These are phyloP conservation scores for Tremella fuciformis DNA, from an alignment of 768 basidiomycete species.

Conservation along the genomic window DNA sequence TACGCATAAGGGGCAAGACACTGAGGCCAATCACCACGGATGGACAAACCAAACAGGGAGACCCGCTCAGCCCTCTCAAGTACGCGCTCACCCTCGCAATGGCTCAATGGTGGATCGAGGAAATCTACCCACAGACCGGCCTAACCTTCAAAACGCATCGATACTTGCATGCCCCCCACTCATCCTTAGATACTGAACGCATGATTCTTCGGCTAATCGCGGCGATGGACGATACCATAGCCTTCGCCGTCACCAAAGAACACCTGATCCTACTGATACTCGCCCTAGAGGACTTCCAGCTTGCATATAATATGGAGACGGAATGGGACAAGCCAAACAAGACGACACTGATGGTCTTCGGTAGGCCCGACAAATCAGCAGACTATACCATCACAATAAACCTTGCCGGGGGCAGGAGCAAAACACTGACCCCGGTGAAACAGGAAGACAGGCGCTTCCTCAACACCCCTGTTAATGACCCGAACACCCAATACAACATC, in stretches of 20 bases:
- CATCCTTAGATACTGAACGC: neutral
- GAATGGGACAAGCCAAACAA: slow-evolving; percentile 12
- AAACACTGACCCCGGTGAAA: too few species aligned
- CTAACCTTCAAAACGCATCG: neutral
- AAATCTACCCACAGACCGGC: neutral
- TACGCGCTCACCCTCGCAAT: slow-evolving; percentile 8
- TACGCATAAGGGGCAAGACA: neutral
- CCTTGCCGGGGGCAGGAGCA: too few species aligned
- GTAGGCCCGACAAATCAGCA: too few species aligned
- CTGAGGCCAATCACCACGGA: neutral
- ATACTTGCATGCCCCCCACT: neutral
- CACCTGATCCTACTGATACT: neutral
- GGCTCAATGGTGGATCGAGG: neutral
- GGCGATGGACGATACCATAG: slow-evolving; percentile 16
- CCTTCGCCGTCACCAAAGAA: neutral
- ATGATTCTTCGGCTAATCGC: neutral
- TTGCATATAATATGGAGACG: slow-evolving; percentile 6
- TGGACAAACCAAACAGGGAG: slow-evolving; percentile 16
- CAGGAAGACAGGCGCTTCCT: too few species aligned
- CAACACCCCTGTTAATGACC: slow-evolving; percentile 2
- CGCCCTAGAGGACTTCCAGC: slow-evolving; percentile 5
- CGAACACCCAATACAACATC: neutral
- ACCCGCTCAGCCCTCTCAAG: slow-evolving; percentile 10
- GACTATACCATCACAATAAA: too few species aligned
- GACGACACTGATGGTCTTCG: slow-evolving; percentile 8